Evolutionary conservation across 2,329 filamentous ascomycete species (phyloP).

Genomic region (Zopfia rhizophila): DNA sequence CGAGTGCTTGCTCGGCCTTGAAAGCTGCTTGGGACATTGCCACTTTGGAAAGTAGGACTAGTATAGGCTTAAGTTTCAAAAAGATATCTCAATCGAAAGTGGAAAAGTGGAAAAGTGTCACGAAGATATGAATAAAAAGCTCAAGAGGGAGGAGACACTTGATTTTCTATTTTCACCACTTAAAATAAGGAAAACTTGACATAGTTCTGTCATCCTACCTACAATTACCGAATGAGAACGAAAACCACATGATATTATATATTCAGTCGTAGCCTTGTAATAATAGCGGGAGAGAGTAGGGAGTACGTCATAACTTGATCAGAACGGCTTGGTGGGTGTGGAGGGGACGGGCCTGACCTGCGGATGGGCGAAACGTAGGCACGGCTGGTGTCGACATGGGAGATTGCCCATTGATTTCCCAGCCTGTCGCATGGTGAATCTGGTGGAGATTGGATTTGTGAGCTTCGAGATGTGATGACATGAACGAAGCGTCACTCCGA

Average conservation of each 20-base stretch:
- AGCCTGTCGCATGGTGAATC: too few relatives aligned
- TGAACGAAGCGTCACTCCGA: conserved; percentile 41
- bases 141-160: neutral
- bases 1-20: conserved; percentile 72
- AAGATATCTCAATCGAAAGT: too few relatives aligned
- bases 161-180: conserved; percentile 3
- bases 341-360: too few relatives aligned
- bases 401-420: too few relatives aligned
- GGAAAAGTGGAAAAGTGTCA: too few relatives aligned
- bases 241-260: too few relatives aligned
- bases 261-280: conserved; percentile 9
- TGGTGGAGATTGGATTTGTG: conserved; percentile 4
- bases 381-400: too few relatives aligned
- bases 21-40: conserved; percentile 67
- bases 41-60: conserved; percentile 26
- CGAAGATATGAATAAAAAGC: neutral
- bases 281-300: conserved; percentile 2
- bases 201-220: conserved; percentile 3
- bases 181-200: conserved; percentile 5
- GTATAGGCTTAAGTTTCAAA: too few relatives aligned
- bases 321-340: conserved; percentile 1
- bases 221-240: too few relatives aligned
- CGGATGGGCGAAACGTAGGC: too few relatives aligned
- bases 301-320: conserved; percentile 16
- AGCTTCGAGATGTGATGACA: conserved; percentile 20